These are phyloP conservation scores for Ceratobasidium sp. DNA, from an alignment of 1,284 basidiomycete species.

Conservation along the genomic window DNA sequence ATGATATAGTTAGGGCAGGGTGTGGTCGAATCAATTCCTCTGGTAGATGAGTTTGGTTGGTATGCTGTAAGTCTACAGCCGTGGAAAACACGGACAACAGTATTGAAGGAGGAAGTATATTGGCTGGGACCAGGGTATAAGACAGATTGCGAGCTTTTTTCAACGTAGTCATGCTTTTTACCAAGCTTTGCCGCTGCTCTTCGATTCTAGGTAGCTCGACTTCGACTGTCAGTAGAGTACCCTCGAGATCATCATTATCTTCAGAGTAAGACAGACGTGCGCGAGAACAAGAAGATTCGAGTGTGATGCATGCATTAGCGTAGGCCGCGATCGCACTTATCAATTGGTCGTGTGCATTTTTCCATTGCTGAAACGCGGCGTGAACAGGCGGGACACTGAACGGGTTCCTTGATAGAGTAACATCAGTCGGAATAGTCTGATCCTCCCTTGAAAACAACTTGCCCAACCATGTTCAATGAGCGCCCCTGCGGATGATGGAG, in stretches of 20 bases:
- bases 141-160: not conserved
- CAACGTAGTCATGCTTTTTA: not conserved
- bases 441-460: too few species aligned
- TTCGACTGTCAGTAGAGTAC: not conserved
- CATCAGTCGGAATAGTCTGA: too few species aligned
- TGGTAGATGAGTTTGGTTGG: not conserved
- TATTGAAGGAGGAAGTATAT: not conserved
- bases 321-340: not conserved
- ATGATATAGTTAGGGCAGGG: not conserved
- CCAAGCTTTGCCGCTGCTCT: not conserved
- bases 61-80: not conserved
- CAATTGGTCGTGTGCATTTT: not conserved
- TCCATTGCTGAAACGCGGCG: not conserved
- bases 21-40: not conserved
- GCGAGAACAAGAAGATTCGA: not conserved
- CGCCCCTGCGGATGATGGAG: too few species aligned
- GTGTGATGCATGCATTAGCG: not conserved
- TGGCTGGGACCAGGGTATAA: not conserved
- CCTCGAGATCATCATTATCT: not conserved
- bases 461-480: too few species aligned
- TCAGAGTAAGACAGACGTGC: not conserved
- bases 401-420: too few species aligned
- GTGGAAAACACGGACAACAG: not conserved
- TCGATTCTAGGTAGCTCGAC: not conserved
- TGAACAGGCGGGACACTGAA: not conserved